These are phyloP conservation scores for Claviceps sp. DNA, from an alignment of 2,329 filamentous ascomycete species.

Conservation along the genomic window DNA sequence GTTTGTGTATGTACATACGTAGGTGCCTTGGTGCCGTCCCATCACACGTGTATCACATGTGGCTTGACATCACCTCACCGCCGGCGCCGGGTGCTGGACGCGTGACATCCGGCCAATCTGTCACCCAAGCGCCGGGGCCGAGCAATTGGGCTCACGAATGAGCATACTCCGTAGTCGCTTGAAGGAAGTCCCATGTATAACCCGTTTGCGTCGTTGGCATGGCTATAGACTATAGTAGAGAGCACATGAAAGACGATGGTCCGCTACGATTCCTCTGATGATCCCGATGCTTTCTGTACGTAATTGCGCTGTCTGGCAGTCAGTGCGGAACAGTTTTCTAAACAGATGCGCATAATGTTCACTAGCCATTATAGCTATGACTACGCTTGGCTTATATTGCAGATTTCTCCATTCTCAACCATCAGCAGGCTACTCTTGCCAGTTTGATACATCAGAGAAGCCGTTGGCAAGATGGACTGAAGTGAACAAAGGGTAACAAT, in stretches of 20 bases:
- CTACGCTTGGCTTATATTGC: too few relatives aligned
- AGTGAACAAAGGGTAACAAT: conserved; percentile 15
- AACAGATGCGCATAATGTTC: neutral
- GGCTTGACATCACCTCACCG: neutral
- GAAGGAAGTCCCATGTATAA: neutral
- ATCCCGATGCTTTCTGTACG: neutral
- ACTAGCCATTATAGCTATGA: neutral
- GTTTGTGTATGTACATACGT: too few relatives aligned
- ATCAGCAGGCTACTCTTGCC: neutral
- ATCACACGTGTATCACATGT: neutral
- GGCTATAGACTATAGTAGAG: neutral
- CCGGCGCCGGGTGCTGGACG: neutral
- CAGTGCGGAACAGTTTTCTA: neutral
- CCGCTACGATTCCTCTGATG: neutral
- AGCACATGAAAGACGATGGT: neutral
- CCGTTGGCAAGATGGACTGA: conserved; percentile 20
- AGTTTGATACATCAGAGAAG: conserved; percentile 6
- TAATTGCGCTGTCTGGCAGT: neutral
- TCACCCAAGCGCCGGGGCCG: too few relatives aligned
- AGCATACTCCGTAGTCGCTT: neutral
- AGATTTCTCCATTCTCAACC: neutral
- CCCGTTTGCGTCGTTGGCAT: neutral
- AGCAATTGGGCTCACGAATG: neutral
- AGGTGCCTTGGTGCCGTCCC: neutral
- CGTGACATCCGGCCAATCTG: neutral